Conservation (phyloP, 106 monocot species). For the Ottelia alismoides region DNA sequence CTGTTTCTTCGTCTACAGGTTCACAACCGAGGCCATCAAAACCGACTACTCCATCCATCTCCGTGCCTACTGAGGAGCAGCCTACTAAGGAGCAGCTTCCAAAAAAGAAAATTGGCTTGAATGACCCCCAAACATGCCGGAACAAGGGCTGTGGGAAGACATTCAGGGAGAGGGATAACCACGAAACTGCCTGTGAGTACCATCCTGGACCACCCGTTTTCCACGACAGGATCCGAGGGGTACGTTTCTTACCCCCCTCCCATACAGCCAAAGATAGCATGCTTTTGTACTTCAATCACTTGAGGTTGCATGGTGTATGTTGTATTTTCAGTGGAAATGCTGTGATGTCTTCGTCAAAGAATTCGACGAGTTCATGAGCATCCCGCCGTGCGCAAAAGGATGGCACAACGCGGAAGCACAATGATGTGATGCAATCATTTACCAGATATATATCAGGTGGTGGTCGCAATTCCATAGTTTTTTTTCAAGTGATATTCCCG, state of each 20-base stretch:
- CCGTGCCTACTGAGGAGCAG: slow-evolving; percentile 11
- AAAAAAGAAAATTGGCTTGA: slow-evolving; percentile 55
- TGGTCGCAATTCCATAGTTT: too few species aligned
- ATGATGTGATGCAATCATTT: too few species aligned
- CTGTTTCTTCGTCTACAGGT: slow-evolving; percentile 22
- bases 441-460: too few species aligned
- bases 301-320: neutral
- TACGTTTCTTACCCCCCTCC: slow-evolving; percentile 13
- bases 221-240: slow-evolving; percentile 92
- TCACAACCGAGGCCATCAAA: slow-evolving; percentile 48
- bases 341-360: slow-evolving; percentile 89
- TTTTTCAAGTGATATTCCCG: too few species aligned
- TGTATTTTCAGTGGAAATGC: slow-evolving; percentile 82
- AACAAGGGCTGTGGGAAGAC: slow-evolving; percentile 93
- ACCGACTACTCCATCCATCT: slow-evolving; percentile 1
- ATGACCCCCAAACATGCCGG: slow-evolving; percentile 60
- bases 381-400: slow-evolving; percentile 91
- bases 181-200: slow-evolving; percentile 82
- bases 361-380: slow-evolving; percentile 90
- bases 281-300: neutral
- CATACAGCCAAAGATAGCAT: neutral
- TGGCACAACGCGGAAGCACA: slow-evolving; percentile 91
- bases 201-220: slow-evolving; percentile 94
- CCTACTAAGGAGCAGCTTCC: slow-evolving; percentile 14
- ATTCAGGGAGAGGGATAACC: slow-evolving; percentile 93